Evolutionary conservation across 2,329 filamentous ascomycete genomes (phyloP).

Genomic region (Phaeosphaeria sp.): DNA sequence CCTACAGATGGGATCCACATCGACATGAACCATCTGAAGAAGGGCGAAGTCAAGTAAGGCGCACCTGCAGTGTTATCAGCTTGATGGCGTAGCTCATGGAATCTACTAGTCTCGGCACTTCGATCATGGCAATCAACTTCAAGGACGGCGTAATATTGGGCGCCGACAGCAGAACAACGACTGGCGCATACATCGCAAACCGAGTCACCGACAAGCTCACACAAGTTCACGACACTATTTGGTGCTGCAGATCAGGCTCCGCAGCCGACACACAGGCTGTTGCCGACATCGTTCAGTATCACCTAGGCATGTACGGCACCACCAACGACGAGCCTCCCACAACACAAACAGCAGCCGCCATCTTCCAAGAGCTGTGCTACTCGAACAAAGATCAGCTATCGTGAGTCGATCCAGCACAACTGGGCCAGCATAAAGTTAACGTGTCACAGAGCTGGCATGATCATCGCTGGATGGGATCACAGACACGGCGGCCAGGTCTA

Average conservation of each 20-base stretch:
- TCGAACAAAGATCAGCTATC: constrained; percentile 93
- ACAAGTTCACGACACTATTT: constrained; percentile 97
- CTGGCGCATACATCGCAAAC: constrained; percentile 97
- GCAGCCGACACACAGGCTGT: constrained; percentile 98
- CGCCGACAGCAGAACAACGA: constrained; percentile 96
- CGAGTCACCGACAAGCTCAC: constrained; percentile 99
- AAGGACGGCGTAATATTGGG: constrained; percentile 98
- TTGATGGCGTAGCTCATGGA: constrained; percentile 2
- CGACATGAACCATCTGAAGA: constrained; percentile 98
- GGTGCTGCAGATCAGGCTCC: constrained; percentile 98
- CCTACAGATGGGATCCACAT: constrained; percentile 93
- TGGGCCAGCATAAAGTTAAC: constrained; percentile 21
- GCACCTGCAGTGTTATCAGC: neutral
- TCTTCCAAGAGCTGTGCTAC: constrained; percentile 99
- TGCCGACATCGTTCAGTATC: constrained; percentile 96
- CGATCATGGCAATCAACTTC: constrained; percentile 99
- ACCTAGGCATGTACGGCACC: constrained; percentile 90
- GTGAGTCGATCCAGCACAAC: constrained; percentile 59
- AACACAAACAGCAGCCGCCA: constrained; percentile 90
- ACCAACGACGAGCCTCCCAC: constrained; percentile 88
- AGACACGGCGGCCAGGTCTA: constrained; percentile 96
- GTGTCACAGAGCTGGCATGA: constrained; percentile 79
- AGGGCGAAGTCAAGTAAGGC: constrained; percentile 96
- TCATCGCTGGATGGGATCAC: constrained; percentile 97
- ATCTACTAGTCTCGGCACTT: constrained; percentile 81